A percentile compares a stretch with the other conserved stretches of the same genome.
phyloP scores from a whole-genome alignment of 345 rosid species.

The Carallia brachiata region DNA sequence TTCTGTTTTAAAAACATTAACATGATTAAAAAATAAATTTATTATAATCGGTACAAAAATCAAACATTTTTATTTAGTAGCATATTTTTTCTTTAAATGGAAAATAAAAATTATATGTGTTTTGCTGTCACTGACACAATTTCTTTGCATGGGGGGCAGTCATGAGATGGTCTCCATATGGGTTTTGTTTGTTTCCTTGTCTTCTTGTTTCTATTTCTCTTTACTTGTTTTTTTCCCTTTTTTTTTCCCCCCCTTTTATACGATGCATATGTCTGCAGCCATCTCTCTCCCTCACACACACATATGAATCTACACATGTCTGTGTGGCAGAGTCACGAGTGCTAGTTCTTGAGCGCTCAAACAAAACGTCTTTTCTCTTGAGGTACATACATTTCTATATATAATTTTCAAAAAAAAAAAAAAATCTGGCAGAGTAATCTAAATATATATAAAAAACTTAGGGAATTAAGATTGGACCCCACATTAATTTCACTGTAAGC shows the following conservation, averaged over 20 bases:
- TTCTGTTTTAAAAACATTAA: no score
- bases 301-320: neutral
- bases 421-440: neutral
- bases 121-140: constrained; percentile 43
- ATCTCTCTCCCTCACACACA: neutral
- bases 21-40: no score
- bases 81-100: no score
- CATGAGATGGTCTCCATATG: constrained; percentile 30
- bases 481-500: no score
- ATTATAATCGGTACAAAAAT: no score
- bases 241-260: neutral
- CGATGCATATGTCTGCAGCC: neutral
- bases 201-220: constrained; percentile 31
- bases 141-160: constrained; percentile 42
- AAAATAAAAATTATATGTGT: neutral
- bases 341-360: constrained; percentile 23
- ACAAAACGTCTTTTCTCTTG: neutral
- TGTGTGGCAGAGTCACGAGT: constrained; percentile 41
- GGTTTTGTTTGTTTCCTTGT: constrained; percentile 38
- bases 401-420: no score
- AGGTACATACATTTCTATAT: neutral
- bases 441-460: neutral
- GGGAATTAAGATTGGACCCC: no score
- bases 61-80: no score
- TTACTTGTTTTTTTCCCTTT: constrained; percentile 10